phyloP scores from a whole-genome alignment of 2,329 filamentous ascomycete genomes.

The Diaporthe vexans region DNA sequence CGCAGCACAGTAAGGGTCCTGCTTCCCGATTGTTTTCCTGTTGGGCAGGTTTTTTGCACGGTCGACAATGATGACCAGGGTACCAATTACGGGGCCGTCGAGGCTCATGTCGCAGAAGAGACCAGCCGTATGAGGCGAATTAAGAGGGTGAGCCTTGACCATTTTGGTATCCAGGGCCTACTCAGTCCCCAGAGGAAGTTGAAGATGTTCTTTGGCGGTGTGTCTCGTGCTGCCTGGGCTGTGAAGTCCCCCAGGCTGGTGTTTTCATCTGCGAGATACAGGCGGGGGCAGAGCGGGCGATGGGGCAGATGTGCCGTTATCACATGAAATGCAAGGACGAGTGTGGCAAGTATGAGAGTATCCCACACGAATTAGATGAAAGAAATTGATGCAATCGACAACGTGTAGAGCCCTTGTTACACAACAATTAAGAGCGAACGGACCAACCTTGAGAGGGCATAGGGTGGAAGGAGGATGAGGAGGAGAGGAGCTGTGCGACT shows the following conservation, averaged over 20 bases:
- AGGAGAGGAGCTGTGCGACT: constrained; percentile 17
- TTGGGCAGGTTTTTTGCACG: constrained; percentile 98
- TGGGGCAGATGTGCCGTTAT: neutral
- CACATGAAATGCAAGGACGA: neutral
- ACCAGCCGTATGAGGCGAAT: constrained; percentile 84
- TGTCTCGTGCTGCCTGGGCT: constrained; percentile 26
- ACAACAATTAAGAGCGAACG: constrained; percentile 16
- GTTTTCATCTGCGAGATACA: constrained; percentile 5
- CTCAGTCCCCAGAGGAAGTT: neutral
- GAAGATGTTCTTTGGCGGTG: constrained; percentile 18
- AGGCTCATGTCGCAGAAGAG: constrained; percentile 95
- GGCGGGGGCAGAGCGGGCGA: neutral
- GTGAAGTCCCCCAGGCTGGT: constrained; percentile 10
- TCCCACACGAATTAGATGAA: neutral
- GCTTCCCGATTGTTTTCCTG: constrained; percentile 96
- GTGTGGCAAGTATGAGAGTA: neutral
- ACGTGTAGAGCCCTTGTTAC: constrained; percentile 6
- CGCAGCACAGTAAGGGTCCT: constrained; percentile 96
- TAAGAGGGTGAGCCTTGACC: constrained; percentile 69
- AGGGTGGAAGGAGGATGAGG: neutral
- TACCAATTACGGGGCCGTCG: constrained; percentile 94
- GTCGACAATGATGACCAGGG: constrained; percentile 91
- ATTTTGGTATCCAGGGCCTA: constrained; percentile 53
- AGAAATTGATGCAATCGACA: neutral
- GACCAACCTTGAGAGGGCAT: constrained; percentile 8